Base-by-base conservation (phyloP, 148 eudicot species). In the Diospyros lotus region DNA sequence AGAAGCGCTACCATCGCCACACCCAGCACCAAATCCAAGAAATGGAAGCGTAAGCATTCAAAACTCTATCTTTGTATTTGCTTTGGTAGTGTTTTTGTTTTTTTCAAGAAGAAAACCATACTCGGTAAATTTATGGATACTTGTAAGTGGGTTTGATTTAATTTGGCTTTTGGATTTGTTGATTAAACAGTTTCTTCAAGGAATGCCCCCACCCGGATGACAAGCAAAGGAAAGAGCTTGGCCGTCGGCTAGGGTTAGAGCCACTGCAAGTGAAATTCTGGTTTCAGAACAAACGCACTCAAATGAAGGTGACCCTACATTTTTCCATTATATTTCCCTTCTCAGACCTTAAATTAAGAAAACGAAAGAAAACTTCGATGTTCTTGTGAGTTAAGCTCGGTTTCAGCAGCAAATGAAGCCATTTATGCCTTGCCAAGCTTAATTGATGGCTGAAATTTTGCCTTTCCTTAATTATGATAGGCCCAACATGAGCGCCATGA, bases 201-300 rank as follows among this genome's bases (percentile, higher is more conserved):
- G 98, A 93, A 71, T 96, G 98, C 79, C 99, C 99, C 69, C 99
- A 96, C 64, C 99, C 99, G 0, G 99, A 96, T 80, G 99, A 96
- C 72, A 96, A 96, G 81, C 99, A 96, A 88, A 87, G 99, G 86
- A 96, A 96, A 77, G 99, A 96, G 76, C 83, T 96, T 73, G 96
- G 98, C 48, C 87, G 97, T 59, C 75, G 95, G 71, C 81, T 96
- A 75, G 67, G 66, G 44, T 78, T 96, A 72, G 99, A 89, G 79
- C 98, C 99, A 66, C 79, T 96, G 82, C 99, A 96, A 86, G 87
- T 96, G 46, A 96, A 96, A 77, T 96, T 96, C 82, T 96, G 99
- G 99, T 96, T 96, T 76, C 99, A 96, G 79, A 96, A 96, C 80
- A 96, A 96, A 84, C 97, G 99, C 53, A 96, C 99, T 41, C 99